Percentiles rank a stretch among this genome's conserved stretches.
Conservation (phyloP, 2,329 filamentous ascomycete species). For the Colletotrichum nymphaeae region DNA sequence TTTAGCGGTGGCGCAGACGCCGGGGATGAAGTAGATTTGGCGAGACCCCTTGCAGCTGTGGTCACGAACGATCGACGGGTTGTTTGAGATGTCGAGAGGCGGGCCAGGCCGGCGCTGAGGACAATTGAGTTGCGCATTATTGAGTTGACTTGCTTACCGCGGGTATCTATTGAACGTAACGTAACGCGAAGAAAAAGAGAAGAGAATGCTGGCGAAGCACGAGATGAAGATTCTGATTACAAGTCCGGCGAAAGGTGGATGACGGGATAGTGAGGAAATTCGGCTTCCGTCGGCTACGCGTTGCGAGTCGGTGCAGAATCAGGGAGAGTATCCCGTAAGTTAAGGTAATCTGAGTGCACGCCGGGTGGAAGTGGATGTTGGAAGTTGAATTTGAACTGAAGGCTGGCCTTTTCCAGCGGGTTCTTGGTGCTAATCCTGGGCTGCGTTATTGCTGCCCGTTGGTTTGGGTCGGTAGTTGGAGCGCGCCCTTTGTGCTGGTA, state of each 20-base stretch:
- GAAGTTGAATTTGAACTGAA: neutral
- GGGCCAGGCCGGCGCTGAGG: slow-evolving; percentile 6
- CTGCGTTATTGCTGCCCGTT: neutral
- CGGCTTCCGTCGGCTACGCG: slow-evolving; percentile 27
- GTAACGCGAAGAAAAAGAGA: neutral
- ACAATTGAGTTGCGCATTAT: neutral
- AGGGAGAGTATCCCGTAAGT: neutral
- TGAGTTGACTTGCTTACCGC: neutral
- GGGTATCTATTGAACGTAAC: neutral
- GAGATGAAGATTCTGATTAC: slow-evolving; percentile 2
- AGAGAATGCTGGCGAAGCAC: neutral
- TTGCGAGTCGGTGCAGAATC: neutral
- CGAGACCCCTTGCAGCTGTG: slow-evolving; percentile 1
- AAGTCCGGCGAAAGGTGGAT: neutral
- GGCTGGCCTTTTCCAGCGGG: neutral
- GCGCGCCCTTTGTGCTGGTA: neutral
- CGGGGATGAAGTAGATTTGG: neutral
- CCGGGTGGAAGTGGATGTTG: neutral
- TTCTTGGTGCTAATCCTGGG: neutral
- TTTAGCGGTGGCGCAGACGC: slow-evolving; percentile 26
- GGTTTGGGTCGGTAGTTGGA: slow-evolving; percentile 8
- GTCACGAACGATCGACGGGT: slow-evolving; percentile 17
- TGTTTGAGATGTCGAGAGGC: neutral
- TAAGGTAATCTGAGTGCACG: neutral
- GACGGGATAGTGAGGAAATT: slow-evolving; percentile 12